Evolutionary conservation across 208 protist genomes (phyloP), one percentile per base, ranked within the genome.

Genomic region (Acanthamoeba culbertsoni): DNA sequence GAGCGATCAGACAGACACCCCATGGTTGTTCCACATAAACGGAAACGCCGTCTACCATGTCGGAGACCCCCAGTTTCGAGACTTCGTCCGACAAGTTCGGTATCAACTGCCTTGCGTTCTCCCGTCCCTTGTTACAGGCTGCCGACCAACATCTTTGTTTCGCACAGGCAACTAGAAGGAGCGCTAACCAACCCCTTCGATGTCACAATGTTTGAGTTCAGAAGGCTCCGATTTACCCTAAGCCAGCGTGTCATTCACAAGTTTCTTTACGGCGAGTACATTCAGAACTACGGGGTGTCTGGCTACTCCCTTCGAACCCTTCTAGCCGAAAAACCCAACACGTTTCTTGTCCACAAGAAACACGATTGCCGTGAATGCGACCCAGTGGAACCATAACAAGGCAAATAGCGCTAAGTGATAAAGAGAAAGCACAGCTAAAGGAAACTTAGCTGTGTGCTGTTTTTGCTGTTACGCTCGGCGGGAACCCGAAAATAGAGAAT

Each of bases 271-370:
- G 37, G 28, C 12, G 45, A 51, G 18, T 88, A 63, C 48, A 51
- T 88, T n/a, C 77, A 59, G 77, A 51, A 88, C 77, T 88, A 62
- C 33, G 77, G 77, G 42, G 77, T 88, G 46, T 51, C 77, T 18
- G 40, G 45, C 77, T 88, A 88, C 77, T 88, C 77, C 10, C 77
- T 88, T 14, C 31, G 45, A 33, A 7, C 51, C 4, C 77, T 88
- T 4, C 77, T 51, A 14, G 35, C 35, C 31, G 48, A 88, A 33
- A 51, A 62, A 23, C 77, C 77, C 37, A 5, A 88, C 48, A 88
- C 77, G 16, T 88, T 59, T 35, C 77, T 88, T 31, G 77, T 88
- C 31, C 77, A 88, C 37, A 88, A 88, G 77, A 88, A 88, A 45
- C 77, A 62, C 51, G n/a, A 59, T 5, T 88, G 77, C 77, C 5